Base-by-base conservation (phyloP, 768 basidiomycete species). In the Clitopilus hobsonii region DNA sequence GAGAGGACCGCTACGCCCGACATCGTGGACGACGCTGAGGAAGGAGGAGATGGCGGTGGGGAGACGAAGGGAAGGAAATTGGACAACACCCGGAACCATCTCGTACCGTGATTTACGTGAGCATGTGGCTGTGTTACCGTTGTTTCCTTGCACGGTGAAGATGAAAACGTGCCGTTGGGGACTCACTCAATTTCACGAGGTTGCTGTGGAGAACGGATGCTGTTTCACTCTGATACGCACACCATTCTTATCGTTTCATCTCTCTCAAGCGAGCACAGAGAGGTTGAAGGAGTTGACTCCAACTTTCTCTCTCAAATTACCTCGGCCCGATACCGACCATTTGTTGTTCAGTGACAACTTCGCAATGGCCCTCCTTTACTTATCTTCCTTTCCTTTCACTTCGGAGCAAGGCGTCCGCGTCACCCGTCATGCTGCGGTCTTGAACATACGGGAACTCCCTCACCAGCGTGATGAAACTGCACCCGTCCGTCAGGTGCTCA, bases 1-100 rank as follows among this genome's bases (percentile, higher is more conserved):
- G 45, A 49, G 27, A 55, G 49, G 24, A 54, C 52, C 27, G 58
- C 53, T 14, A 50, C 54, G 49, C 58, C 52, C 58, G 58, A 52
- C 58, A 57, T 59, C 28, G 6, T 30, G 27, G 28, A 32, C 14
- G 22, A 36, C 1, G 28, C 11, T 32, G 38, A 22, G 32, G 32
- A 38, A 5, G 32, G 52, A 18, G 24, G 49, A 36, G 30, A 56
- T 11, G 55, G 32, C 28, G 30, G 24, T 30, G 51, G 51, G 23
- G 13, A 38, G 41, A 20, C 51, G 50, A 16, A 28, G 23, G 13
- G 26, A 20, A 20, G 52, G 50, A 16, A 28, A 56, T 51, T 38
- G 16, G n/a, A n/a, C 36, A 45, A 7, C 20, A n/a, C 49, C 32
- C 13, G 32, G n/a, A 36, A 36, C 32, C 32, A 36, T 36, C 32